phyloP scores from a whole-genome alignment of 1,284 basidiomycete genomes.

The Ustilago xerochloae region DNA sequence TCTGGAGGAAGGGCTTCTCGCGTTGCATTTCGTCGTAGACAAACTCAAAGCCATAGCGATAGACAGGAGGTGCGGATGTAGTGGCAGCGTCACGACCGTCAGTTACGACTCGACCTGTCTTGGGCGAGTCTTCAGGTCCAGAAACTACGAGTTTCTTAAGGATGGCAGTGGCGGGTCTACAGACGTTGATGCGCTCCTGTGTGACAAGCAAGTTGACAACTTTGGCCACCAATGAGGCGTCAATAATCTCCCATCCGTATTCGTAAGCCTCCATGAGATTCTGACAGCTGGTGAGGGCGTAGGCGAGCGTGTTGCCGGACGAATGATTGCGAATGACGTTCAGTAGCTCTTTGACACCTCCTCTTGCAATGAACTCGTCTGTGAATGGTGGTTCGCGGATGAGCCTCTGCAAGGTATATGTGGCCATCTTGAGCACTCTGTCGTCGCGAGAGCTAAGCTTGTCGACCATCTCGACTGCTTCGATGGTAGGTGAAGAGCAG shows the following conservation, averaged over 20 bases:
- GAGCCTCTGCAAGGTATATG: constrained; percentile 84
- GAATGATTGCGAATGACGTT: constrained; percentile 64
- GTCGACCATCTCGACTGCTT: constrained; percentile 81
- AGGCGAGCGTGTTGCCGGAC: constrained; percentile 87
- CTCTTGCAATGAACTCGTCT: constrained; percentile 81
- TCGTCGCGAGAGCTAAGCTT: constrained; percentile 78
- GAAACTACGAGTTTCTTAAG: constrained; percentile 80
- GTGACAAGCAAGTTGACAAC: constrained; percentile 80
- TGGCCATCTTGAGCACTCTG: constrained; percentile 74
- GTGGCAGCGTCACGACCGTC: constrained; percentile 21
- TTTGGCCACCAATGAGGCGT: constrained; percentile 78
- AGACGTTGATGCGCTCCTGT: constrained; percentile 78
- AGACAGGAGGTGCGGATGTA: constrained; percentile 32
- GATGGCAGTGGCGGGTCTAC: constrained; percentile 94
- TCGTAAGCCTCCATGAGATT: constrained; percentile 72
- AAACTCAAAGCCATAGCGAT: constrained; percentile 61
- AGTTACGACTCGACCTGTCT: constrained; percentile 41
- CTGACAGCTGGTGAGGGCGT: constrained; percentile 84
- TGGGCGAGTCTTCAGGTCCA: constrained; percentile 48
- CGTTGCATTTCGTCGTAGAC: constrained; percentile 59
- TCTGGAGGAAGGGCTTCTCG: constrained; percentile 60
- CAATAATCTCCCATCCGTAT: constrained; percentile 77
- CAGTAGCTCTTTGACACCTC: constrained; percentile 72
- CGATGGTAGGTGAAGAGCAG: constrained; percentile 81
- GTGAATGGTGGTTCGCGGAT: constrained; percentile 91